A percentile compares a stretch with the other conserved stretches of the same genome.
phyloP scores from a whole-genome alignment of 371 early-diverging fungal genomes.

The Mucor piriformis region DNA sequence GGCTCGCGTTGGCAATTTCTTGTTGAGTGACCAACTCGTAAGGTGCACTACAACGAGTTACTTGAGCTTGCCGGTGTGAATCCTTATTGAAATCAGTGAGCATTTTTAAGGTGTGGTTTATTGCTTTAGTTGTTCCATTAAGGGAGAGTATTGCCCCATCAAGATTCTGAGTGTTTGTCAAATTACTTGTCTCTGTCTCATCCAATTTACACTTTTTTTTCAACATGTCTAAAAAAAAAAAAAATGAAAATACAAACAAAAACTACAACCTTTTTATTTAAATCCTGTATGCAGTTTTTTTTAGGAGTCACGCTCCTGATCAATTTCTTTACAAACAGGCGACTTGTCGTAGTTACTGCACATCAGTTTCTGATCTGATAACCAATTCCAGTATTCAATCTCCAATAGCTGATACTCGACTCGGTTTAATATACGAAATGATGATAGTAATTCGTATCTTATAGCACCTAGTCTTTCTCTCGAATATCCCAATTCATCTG shows the following conservation, averaged over 20 bases:
- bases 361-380: slow-evolving; percentile 48
- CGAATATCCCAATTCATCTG: slow-evolving; percentile 49
- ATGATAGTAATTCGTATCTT: slow-evolving; percentile 53
- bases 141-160: background rate
- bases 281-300: background rate
- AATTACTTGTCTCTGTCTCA: background rate
- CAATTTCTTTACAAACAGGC: background rate
- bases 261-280: background rate
- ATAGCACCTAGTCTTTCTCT: slow-evolving; percentile 54
- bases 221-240: background rate
- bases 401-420: slow-evolving; percentile 52
- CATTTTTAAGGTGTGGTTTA: background rate
- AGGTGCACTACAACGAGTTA: background rate
- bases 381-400: slow-evolving; percentile 61
- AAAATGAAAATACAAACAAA: background rate
- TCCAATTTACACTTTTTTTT: background rate
- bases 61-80: background rate
- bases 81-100: background rate
- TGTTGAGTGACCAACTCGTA: slow-evolving; percentile 13
- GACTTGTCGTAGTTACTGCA: slow-evolving; percentile 22
- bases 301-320: background rate
- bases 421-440: slow-evolving; percentile 49
- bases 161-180: background rate
- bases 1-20: slow-evolving; percentile 1
- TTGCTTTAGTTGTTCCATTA: background rate